These are phyloP conservation scores for Termitomyces titanicus DNA, from an alignment of 768 basidiomycete species.

Conservation along the genomic window DNA sequence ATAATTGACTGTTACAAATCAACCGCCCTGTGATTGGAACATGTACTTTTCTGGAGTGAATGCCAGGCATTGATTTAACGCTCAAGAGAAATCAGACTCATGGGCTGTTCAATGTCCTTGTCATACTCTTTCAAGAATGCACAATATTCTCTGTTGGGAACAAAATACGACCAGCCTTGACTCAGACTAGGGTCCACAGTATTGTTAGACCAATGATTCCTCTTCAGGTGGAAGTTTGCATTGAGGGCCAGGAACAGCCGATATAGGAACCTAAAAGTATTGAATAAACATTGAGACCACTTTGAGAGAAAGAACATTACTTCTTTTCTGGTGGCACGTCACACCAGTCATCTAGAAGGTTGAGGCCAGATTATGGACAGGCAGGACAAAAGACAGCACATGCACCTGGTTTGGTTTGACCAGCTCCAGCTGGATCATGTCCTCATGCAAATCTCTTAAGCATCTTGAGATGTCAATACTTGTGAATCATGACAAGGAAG, in stretches of 20 bases:
- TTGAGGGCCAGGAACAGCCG: constrained; percentile 12
- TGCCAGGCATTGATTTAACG: no score
- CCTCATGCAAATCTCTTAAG: constrained; percentile 22
- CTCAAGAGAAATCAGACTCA: no score
- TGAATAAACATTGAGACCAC: not conserved
- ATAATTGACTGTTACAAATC: no score
- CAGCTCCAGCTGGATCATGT: constrained; percentile 17
- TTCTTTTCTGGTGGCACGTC: constrained; percentile 5
- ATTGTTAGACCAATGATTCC: constrained; percentile 5
- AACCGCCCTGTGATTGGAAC: no score
- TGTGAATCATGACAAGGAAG: constrained; percentile 16
- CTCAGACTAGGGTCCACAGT: constrained; percentile 11
- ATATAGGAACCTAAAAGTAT: constrained; percentile 6
- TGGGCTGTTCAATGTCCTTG: no score
- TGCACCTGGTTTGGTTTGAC: constrained; percentile 20
- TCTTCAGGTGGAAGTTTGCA: constrained; percentile 13
- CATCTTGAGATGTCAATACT: constrained; percentile 23
- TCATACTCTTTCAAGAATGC: no score
- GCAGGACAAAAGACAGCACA: constrained; percentile 28
- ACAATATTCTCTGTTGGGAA: not conserved
- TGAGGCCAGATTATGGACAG: constrained; percentile 29
- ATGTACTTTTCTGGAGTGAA: no score
- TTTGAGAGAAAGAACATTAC: constrained; percentile 5
- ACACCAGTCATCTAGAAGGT: constrained; percentile 24
- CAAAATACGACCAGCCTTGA: constrained; percentile 16